phyloP scores from a whole-genome alignment of 192 early-diverging fungal genomes.

The Backusella westeae region DNA sequence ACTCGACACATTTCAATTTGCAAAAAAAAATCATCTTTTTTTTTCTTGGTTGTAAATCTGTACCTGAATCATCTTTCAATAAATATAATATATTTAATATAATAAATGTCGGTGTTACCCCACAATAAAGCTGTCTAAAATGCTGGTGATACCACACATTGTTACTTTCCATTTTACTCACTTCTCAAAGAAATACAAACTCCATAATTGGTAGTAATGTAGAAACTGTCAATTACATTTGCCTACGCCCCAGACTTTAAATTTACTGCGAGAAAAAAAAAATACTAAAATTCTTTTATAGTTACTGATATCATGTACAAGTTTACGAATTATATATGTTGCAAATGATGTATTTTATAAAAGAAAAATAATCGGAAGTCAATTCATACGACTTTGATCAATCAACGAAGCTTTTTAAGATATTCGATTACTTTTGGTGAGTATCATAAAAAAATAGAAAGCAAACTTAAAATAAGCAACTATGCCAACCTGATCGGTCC shows the following conservation, averaged over 20 bases:
- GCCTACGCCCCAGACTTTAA: neutral
- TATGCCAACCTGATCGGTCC: no score
- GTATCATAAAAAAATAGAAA: no score
- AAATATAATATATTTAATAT: neutral
- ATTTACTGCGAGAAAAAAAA: no score
- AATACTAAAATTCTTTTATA: neutral
- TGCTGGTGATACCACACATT: neutral
- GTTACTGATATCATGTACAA: neutral
- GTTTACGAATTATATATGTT: no score
- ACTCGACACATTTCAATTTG: neutral
- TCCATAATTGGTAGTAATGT: neutral
- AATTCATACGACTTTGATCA: no score
- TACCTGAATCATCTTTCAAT: neutral
- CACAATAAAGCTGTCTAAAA: neutral
- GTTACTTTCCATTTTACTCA: neutral
- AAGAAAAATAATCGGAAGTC: no score
- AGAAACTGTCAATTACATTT: neutral
- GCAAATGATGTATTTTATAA: no score
- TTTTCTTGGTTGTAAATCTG: neutral
- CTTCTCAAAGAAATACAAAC: neutral
- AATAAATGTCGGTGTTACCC: neutral
- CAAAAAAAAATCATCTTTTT: neutral
- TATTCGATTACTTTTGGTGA: no score
- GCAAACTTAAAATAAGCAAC: no score
- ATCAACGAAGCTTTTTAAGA: no score